Evolutionary conservation across 257 asterid genomes (phyloP), one percentile per base, ranked within the genome.

Genomic region (Primulina tabacum): DNA sequence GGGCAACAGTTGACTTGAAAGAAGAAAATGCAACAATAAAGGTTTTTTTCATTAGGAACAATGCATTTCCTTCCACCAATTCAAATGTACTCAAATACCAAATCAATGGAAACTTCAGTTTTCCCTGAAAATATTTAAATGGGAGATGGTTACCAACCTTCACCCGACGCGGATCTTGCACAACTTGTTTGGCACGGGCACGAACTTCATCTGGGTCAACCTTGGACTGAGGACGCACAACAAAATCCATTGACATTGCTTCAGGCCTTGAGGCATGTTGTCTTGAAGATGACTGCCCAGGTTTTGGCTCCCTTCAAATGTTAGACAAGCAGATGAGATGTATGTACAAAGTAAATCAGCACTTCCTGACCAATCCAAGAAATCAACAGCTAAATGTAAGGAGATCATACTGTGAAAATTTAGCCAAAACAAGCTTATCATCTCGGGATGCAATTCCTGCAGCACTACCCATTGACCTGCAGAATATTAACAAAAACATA

Each of bases 181-280:
- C 85, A 73, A 78, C 26, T 66, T 87, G 93, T 77, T 82, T 88
- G 43, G 89, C 89, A 67, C 89, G 88, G 14, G 96, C 97, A 63
- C 92, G 83, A 65, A 90, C 79, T 70, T 83, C 96, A 7, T 88
- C 97, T 2, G 98, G 97, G 69, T 92, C 98, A 75, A 92, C 80
- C 81, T 90, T 90, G 59, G 98, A 92, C 60, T 87, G 96, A 40
- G 98, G 98, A 38, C 98, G 92, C 78, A 92, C 90, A 71, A 87
- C 37, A 79, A 92, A 92, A 81, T 90, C 97, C 98, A 92, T 92
- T 6, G 95, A 77, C 92, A 88, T 86, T 11, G 98, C 86, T 74
- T 83, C 85, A 58, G 88, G 86, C 82, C 88, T 81, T 55, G 85
- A 70, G 64, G 86, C 50, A 38, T 38, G 50, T 12, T 37, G 47